Evolutionary conservation across 176 grass and related monocot species (phyloP).

Genomic region (Triticum turgidum): DNA sequence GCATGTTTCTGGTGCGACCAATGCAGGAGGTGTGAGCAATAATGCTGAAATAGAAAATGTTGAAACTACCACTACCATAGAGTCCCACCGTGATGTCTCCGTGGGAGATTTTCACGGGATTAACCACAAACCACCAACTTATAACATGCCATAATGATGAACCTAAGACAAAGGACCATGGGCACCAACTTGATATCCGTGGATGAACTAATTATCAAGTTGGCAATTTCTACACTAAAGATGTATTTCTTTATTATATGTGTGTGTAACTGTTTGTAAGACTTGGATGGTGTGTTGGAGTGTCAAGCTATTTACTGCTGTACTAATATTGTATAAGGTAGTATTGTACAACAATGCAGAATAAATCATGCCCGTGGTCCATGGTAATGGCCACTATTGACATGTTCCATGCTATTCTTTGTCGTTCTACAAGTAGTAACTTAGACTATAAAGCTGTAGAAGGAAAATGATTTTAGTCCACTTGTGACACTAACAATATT

Average conservation of each 20-base stretch:
- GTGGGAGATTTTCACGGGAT: constrained; percentile 14
- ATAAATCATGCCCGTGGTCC: background rate
- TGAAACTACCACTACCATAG: constrained; percentile 11
- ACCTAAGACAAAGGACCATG: background rate
- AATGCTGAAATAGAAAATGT: constrained; percentile 7
- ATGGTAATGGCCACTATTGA: background rate
- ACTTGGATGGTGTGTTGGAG: background rate
- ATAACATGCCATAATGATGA: constrained; percentile 26
- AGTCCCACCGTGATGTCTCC: constrained; percentile 42
- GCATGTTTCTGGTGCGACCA: background rate
- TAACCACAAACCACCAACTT: background rate
- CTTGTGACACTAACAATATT: background rate
- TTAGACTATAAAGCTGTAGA: background rate
- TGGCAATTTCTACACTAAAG: background rate
- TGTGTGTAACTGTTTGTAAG: background rate
- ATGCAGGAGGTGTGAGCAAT: background rate
- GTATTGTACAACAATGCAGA: background rate
- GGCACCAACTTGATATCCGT: background rate
- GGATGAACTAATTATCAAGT: background rate
- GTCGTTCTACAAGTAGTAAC: background rate
- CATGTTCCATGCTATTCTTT: background rate
- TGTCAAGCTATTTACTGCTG: background rate
- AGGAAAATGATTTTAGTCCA: background rate
- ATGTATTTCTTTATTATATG: background rate
- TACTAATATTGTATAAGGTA: background rate